phyloP scores from a whole-genome alignment of 345 rosid genomes.

The Gossypium australe region DNA sequence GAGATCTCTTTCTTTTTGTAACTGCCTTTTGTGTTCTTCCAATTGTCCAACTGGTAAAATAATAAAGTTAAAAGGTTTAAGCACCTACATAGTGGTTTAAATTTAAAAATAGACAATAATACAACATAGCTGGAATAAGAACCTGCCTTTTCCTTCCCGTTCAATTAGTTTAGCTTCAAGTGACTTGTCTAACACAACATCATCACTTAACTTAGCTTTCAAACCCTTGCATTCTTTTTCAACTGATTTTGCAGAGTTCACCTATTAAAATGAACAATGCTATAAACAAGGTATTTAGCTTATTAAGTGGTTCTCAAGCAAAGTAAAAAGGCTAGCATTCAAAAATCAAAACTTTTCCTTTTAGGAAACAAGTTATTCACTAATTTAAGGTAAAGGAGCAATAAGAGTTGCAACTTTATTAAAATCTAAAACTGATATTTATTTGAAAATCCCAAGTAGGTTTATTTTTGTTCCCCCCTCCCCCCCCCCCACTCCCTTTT shows the following conservation, averaged over 20 bases:
- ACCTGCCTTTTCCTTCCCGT: slow-evolving; percentile 58
- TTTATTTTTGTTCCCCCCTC: background rate
- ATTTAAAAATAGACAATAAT: background rate
- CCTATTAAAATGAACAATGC: slow-evolving; percentile 33
- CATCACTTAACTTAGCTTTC: slow-evolving; percentile 64
- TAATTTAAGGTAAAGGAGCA: background rate
- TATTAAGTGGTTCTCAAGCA: background rate
- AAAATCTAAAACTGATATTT: background rate
- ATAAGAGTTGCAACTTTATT: background rate
- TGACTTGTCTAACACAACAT: slow-evolving; percentile 53
- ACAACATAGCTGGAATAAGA: slow-evolving; percentile 13
- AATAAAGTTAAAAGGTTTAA: background rate
- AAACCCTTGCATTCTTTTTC: slow-evolving; percentile 71
- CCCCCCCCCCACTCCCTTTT: accelerated
- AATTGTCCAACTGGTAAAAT: slow-evolving; percentile 53
- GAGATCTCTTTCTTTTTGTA: slow-evolving; percentile 54
- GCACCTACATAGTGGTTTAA: background rate
- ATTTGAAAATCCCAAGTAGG: background rate
- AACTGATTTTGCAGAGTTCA: slow-evolving; percentile 67
- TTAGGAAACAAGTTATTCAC: background rate
- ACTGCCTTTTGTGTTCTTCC: slow-evolving; percentile 42
- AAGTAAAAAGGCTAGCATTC: background rate
- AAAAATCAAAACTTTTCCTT: background rate
- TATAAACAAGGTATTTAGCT: background rate
- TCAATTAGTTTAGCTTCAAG: slow-evolving; percentile 74